These are phyloP conservation scores for Protomyces macrosporus DNA, from an alignment of 1,139 yeast genomes.

Conservation along the genomic window DNA sequence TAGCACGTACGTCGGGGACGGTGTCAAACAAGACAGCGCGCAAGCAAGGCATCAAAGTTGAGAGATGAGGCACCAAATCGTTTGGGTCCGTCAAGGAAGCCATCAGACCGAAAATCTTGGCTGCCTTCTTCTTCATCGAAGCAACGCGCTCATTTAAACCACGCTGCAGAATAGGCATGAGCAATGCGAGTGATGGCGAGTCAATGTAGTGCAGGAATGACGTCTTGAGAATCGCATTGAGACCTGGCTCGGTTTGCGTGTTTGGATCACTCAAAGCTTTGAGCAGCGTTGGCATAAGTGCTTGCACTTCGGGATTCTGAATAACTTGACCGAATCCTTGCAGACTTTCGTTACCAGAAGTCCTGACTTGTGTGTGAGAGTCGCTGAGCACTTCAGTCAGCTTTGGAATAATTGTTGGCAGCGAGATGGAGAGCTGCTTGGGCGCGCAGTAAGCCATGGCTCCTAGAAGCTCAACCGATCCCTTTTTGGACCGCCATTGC, in stretches of 20 bases:
- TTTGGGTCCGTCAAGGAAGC: conserved; percentile 85
- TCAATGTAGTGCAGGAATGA: conserved; percentile 96
- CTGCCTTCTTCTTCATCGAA: conserved; percentile 82
- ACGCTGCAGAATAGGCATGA: conserved; percentile 84
- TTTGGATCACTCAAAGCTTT: conserved; percentile 97
- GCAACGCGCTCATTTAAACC: conserved; percentile 96
- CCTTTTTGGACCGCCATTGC: conserved; percentile 95
- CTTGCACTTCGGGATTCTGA: conserved; percentile 92
- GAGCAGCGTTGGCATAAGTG: conserved; percentile 78
- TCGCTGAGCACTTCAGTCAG: conserved; percentile 93
- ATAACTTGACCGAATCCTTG: conserved; percentile 94
- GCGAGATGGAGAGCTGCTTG: conserved; percentile 79
- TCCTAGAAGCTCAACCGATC: conserved; percentile 91
- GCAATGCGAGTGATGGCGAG: conserved; percentile 93
- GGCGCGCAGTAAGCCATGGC: conserved; percentile 98
- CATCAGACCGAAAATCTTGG: conserved; percentile 98
- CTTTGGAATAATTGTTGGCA: conserved; percentile 88
- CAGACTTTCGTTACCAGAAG: conserved; percentile 85
- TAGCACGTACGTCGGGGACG: conserved; percentile 93
- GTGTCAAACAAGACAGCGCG: conserved; percentile 98
- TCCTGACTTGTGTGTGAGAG: conserved; percentile 92
- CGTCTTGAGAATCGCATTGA: conserved; percentile 79
- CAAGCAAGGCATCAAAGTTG: conserved; percentile 69
- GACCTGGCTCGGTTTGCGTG: conserved; percentile 75
- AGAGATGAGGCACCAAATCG: conserved; percentile 79